A percentile compares a stretch with the other conserved stretches of the same genome.
Evolutionary conservation across 306 rosid genomes (phyloP).

Genomic region (Quercus dentata): DNA sequence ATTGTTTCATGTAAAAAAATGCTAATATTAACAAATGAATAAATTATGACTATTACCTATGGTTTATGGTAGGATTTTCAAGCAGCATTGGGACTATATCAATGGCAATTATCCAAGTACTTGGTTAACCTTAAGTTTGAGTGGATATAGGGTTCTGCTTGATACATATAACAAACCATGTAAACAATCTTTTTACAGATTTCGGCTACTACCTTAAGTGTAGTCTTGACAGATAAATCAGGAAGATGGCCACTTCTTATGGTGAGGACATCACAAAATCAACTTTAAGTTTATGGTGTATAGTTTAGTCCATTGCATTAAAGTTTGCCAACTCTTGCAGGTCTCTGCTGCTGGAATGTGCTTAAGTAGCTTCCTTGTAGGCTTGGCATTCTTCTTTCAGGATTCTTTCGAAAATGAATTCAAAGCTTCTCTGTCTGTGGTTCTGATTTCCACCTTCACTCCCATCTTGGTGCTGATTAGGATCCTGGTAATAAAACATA

Average conservation of each 20-base stretch:
- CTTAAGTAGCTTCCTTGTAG: conserved; percentile 56
- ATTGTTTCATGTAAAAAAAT: background rate
- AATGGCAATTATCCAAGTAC: conserved; percentile 73
- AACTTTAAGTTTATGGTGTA: background rate
- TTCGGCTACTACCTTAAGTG: conserved; percentile 59
- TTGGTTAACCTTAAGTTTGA: conserved; percentile 1
- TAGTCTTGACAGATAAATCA: conserved; percentile 52
- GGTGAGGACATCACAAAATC: conserved; percentile 27
- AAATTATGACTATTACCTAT: background rate
- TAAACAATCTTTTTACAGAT: conserved; percentile 32
- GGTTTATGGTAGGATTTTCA: conserved; percentile 63
- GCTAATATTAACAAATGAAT: background rate
- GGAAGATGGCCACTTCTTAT: conserved; percentile 69
- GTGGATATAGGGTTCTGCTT: conserved; percentile 15
- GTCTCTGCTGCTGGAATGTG: conserved; percentile 74
- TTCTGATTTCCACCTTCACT: background rate
- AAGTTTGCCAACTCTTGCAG: conserved; percentile 20
- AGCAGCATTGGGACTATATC: conserved; percentile 72
- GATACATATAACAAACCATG: background rate
- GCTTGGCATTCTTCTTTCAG: conserved; percentile 59
- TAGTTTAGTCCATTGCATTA: background rate
- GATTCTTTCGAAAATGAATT: conserved; percentile 16
- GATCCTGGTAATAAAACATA: too few relatives aligned
- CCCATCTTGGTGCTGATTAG: conserved; percentile 14
- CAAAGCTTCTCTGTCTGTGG: background rate